These are phyloP conservation scores for Euphorbia corollata DNA, from an alignment of 441 rosid species.

Conservation along the genomic window DNA sequence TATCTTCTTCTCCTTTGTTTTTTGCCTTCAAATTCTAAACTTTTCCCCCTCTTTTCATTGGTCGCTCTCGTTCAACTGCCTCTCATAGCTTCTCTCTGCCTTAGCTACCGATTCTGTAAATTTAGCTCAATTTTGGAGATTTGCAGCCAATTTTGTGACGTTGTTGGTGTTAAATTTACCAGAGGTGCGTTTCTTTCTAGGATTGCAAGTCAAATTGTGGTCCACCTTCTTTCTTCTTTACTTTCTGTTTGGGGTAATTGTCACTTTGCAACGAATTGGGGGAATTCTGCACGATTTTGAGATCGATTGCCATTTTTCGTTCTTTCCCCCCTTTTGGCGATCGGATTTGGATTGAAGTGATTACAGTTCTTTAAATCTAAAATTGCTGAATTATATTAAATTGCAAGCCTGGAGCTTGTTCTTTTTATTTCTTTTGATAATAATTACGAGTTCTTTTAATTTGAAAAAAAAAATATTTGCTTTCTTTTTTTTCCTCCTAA, in stretches of 20 bases:
- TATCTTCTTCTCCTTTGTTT: constrained; percentile 12
- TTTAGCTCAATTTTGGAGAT: constrained; percentile 18
- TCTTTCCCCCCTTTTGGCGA: constrained; percentile 8
- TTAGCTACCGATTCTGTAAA: neutral
- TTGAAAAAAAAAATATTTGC: constrained; percentile 3
- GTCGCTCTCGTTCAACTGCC: constrained; percentile 13
- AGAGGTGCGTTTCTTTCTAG: constrained; percentile 33
- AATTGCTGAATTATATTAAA: constrained; percentile 5
- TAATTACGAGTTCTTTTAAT: neutral
- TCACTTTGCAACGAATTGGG: constrained; percentile 8
- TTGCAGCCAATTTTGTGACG: constrained; percentile 19
- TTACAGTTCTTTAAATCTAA: constrained; percentile 11
- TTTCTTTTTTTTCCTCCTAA: neutral
- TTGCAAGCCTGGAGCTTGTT: constrained; percentile 5
- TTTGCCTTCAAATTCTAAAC: neutral
- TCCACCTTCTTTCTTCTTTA: neutral
- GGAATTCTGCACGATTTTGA: constrained; percentile 8
- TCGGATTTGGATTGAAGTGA: constrained; percentile 25
- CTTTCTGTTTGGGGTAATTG: neutral
- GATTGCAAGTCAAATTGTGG: neutral
- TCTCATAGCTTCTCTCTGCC: constrained; percentile 11
- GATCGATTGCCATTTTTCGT: neutral
- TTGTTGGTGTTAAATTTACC: constrained; percentile 18
- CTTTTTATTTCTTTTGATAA: too few relatives aligned
- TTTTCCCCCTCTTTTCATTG: neutral